Evolutionary conservation across 108 stramenopile species (phyloP).

Genomic region (Stephanodiscus triporus): DNA sequence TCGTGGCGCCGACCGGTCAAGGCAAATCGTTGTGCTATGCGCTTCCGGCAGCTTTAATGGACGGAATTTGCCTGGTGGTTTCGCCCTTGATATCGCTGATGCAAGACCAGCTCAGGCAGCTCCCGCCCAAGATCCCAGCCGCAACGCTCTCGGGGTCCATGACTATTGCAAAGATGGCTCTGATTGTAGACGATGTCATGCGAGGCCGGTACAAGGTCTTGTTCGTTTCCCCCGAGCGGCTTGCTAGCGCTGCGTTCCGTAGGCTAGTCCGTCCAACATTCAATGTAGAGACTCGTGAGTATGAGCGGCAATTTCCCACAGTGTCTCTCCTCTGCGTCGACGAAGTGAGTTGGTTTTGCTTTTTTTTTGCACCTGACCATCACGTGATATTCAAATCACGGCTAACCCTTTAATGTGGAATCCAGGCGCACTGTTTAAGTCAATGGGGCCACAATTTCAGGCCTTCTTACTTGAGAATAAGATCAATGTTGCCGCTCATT

Average conservation of each 20-base stretch:
- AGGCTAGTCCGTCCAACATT: conserved; percentile 77
- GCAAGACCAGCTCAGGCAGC: conserved; percentile 88
- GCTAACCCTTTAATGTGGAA: conserved; percentile 2
- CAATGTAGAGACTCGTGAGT: conserved; percentile 66
- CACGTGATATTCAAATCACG: neutral
- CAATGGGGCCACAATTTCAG: conserved; percentile 99
- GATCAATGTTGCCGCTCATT: conserved; percentile 65
- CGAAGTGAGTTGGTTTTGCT: conserved; percentile 76
- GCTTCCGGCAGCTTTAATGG: conserved; percentile 88
- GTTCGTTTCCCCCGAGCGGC: conserved; percentile 92
- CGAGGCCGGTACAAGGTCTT: conserved; percentile 81
- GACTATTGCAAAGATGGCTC: conserved; percentile 67
- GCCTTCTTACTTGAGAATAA: conserved; percentile 86
- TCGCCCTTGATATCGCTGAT: conserved; percentile 96
- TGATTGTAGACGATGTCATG: conserved; percentile 82
- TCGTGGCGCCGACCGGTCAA: conserved; percentile 97
- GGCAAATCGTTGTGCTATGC: conserved; percentile 98
- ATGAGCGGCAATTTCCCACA: conserved; percentile 71
- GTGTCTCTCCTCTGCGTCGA: conserved; percentile 95
- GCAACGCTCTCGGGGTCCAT: conserved; percentile 82
- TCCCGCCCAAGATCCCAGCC: conserved; percentile 87
- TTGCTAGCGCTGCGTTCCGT: conserved; percentile 89
- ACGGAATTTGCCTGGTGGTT: conserved; percentile 94
- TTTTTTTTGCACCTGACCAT: conserved; percentile 11
- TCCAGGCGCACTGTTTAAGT: conserved; percentile 73